Base-by-base conservation (phyloP, 768 basidiomycete genomes). In the Boletus pseudopeckii region DNA sequence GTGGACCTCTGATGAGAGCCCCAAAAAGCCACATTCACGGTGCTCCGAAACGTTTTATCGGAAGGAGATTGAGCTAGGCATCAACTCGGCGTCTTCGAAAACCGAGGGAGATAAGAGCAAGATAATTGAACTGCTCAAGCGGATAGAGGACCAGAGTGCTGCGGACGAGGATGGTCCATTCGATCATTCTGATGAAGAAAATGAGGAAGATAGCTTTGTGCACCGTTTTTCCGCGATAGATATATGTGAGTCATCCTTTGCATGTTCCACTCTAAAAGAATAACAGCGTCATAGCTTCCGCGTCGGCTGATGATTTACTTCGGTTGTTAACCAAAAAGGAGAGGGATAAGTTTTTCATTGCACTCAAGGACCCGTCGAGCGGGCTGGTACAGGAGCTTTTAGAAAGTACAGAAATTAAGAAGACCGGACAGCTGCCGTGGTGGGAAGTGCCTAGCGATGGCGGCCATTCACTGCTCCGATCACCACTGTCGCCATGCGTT, bases 11-110 rank as follows among this genome's bases (percentile, higher is more conserved):
- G 43, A 59, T 26, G 47, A 37, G 10, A 9, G 10, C n/a, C 48
- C 13, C 11, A 15, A 50, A 37, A 54, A 68, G 89, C 64, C 72
- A 45, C 91, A 93, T 68, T 74, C 77, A 3, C 77, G 80, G 66
- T 93, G 91, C 72, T 91, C 90, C 24, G 92, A 93, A 67, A 72
- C 76, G 0, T 94, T 94, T 67, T 92, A 92, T 69, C 82, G 83
- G 58, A 84, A 83, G 48, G 86, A 90, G 63, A 70, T 93, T 4
- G 83, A 88, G 58, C 68, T 69, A 2, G 82, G 86, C 43, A 85
- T 90, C 49, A 77, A 75, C 38, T 64, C 78, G 0, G 77, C 75
- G 33, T 76, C 85, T 4, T 79, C 82, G 5, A 83, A 79, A 61
- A 74, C 78, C 3, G 68, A 73, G 0, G 72, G 80, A 53, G 89